Evolutionary conservation across 1,284 basidiomycete genomes (phyloP), one percentile per base, ranked within the genome.

Genomic region (Cystobasidium pallidum): DNA sequence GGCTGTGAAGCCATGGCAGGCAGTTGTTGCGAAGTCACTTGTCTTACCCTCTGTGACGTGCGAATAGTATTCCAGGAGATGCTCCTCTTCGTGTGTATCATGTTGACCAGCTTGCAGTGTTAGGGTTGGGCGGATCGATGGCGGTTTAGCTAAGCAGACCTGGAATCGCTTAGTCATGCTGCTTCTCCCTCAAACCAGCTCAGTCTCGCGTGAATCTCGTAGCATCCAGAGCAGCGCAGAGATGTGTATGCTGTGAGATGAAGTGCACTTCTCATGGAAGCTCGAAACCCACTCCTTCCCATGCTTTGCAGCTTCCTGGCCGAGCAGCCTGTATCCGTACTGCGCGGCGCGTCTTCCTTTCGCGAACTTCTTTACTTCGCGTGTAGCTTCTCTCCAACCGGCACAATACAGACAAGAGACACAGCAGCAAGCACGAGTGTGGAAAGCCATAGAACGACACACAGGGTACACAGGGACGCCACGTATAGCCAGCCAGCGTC

Each of bases 71-170:
- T 66, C 65, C 6, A 66, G 21, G 13, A 66, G 32, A 41, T 66
- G 57, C 24, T 66, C 65, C 21, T 66, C 57, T 47, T 66, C 65
- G 26, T 30, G 30, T 15, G 21, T 24, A 55, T 54, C 2, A 80
- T 89, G 55, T 85, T 86, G 77, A 52, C 76, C 78, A 24, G 77
- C 63, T 66, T 65, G 39, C n/a, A n/a, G n/a, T n/a, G n/a, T n/a
- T n/a, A n/a, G n/a, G n/a, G n/a, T n/a, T n/a, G n/a, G n/a, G 49
- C 17, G 17, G 49, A 21, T 51, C 26, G 26, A 2, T 51, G 10
- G 10, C 26, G 17, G 19, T 6, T 21, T 51, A n/a, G 49, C 17
- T 51, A 15, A 3, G 39, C 13, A 11, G n/a, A n/a, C n/a, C 6
- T n/a, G 19, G 49, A 2, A 4, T 6, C 24, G 51, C 51, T 54